A percentile compares a stretch with the other conserved stretches of the same genome.
These are phyloP conservation scores for Phanerochaete carnosa DNA, from an alignment of 768 basidiomycete genomes.

Conservation along the genomic window DNA sequence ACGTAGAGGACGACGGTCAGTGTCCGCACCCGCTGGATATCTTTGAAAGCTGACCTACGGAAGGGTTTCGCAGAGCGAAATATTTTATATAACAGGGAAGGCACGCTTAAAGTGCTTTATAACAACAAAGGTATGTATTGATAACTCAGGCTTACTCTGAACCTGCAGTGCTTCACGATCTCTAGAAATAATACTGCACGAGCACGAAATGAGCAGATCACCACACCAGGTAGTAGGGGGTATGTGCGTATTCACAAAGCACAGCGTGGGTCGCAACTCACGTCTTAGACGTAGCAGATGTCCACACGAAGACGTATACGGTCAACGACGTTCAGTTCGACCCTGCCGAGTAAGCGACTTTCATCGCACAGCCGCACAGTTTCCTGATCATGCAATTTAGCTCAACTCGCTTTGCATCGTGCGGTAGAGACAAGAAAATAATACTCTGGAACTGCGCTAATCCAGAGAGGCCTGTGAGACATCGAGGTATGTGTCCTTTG, in stretches of 20 bases:
- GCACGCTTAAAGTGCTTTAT: neutral
- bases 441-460: slow-evolving; percentile 39
- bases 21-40: neutral
- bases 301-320: slow-evolving; percentile 31
- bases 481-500: neutral
- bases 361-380: neutral
- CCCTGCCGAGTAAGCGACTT: slow-evolving; percentile 37
- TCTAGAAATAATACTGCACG: neutral
- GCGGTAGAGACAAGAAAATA: slow-evolving; percentile 43
- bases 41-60: neutral
- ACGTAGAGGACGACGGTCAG: neutral
- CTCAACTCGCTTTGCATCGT: slow-evolving; percentile 39
- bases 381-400: slow-evolving; percentile 22
- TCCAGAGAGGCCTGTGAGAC: neutral
- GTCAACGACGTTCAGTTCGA: slow-evolving; percentile 56
- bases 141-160: too few relatives aligned
- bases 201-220: too few relatives aligned
- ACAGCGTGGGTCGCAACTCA: too few relatives aligned
- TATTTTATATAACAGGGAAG: neutral
- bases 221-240: too few relatives aligned
- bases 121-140: neutral
- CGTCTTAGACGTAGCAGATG: too few relatives aligned
- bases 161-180: too few relatives aligned
- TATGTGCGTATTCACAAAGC: too few relatives aligned
- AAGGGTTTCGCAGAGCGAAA: neutral